A percentile compares a stretch with the other conserved stretches of the same genome.
phyloP scores from a whole-genome alignment of 306 rosid species.

The Quercus bicolor region DNA sequence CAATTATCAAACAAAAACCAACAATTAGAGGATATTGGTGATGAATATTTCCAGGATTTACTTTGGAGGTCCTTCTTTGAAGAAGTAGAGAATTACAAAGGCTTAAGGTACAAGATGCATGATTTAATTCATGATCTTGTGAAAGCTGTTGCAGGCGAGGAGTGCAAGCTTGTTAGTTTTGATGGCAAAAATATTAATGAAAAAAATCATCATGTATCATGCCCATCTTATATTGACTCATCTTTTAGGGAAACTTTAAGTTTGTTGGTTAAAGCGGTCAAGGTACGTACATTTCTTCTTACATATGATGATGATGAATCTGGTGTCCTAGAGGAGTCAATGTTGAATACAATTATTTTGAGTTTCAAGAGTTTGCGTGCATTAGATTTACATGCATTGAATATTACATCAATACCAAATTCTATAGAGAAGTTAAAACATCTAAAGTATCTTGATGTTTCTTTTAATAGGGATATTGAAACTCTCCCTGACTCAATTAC shows the following conservation, averaged over 20 bases:
- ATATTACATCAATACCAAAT: background rate
- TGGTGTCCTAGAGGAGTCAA: accelerated
- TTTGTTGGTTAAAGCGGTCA: background rate
- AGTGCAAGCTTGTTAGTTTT: accelerated
- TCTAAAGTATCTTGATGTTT: conserved; percentile 16
- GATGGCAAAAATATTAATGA: background rate
- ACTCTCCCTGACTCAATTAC: background rate
- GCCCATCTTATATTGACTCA: accelerated
- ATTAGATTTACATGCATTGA: background rate
- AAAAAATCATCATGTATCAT: background rate
- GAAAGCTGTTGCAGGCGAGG: background rate
- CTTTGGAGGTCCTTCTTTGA: background rate
- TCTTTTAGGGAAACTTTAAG: background rate
- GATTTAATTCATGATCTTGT: conserved; percentile 12
- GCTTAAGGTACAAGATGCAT: conserved; percentile 5
- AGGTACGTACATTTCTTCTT: background rate
- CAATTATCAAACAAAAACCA: background rate
- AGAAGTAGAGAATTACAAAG: background rate
- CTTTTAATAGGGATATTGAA: background rate
- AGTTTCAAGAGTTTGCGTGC: background rate
- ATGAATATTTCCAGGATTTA: background rate
- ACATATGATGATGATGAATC: accelerated
- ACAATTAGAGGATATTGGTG: background rate
- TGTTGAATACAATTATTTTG: background rate
- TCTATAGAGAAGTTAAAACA: background rate